A percentile compares a stretch with the other conserved stretches of the same genome.
phyloP scores from a whole-genome alignment of 2,329 filamentous ascomycete species.

The Penicillium digitatum region DNA sequence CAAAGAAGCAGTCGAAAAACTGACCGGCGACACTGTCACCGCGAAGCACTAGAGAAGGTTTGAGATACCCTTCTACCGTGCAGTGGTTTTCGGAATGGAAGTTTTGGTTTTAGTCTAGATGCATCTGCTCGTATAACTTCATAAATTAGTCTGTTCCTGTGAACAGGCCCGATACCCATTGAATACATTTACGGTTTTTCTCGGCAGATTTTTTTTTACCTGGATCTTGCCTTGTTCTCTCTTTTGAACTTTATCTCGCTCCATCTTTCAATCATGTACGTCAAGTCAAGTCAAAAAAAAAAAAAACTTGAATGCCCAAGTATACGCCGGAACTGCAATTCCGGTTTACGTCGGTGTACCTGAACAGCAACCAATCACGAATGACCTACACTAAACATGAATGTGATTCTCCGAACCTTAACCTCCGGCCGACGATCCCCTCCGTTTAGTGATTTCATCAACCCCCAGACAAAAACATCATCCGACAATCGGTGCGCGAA shows the following conservation, averaged over 20 bases:
- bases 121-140: conserved; percentile 9
- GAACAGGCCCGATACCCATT: conserved; percentile 16
- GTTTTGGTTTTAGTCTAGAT: conserved; percentile 4
- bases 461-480: conserved; percentile 5
- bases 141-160: conserved; percentile 11
- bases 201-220: not conserved
- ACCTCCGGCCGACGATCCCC: not conserved
- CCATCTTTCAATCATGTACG: not conserved
- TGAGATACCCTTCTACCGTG: conserved; percentile 39
- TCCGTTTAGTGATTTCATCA: not conserved
- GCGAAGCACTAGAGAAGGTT: conserved; percentile 58
- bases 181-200: conserved; percentile 1
- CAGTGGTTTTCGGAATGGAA: conserved; percentile 13
- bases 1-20: conserved; percentile 62
- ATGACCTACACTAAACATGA: not conserved
- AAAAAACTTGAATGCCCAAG: not conserved
- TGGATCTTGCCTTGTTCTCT: not conserved
- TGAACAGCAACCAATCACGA: not conserved
- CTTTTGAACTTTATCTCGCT: not conserved
- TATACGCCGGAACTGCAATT: not conserved
- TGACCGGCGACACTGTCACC: conserved; percentile 60
- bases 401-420: not conserved
- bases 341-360: not conserved
- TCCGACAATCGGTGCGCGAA: conserved; percentile 21
- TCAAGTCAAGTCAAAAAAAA: not conserved